Conservation (phyloP, 345 rosid species). For the Jatropha curcas region DNA sequence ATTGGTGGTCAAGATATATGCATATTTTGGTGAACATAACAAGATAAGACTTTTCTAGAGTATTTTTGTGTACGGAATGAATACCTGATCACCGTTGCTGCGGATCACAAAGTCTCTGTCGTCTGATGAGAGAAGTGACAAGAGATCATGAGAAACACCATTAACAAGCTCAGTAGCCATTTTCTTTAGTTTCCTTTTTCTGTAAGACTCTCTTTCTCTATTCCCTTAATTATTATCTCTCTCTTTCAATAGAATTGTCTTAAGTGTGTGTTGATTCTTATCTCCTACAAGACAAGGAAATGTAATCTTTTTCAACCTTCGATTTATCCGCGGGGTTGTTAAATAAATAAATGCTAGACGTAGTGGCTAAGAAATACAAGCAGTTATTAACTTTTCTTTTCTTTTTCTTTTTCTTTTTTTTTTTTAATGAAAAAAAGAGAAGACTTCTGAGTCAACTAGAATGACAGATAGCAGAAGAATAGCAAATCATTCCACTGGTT, state of each 20-base stretch:
- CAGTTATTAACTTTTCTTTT: too few species aligned
- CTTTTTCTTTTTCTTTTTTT: too few species aligned
- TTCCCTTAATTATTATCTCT: too few species aligned
- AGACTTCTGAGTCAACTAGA: too few species aligned
- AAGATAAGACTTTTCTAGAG: neutral
- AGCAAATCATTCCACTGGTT: too few species aligned
- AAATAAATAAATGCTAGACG: neutral
- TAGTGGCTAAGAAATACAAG: neutral
- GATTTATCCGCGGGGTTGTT: neutral
- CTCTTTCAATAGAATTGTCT: neutral
- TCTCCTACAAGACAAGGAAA: neutral
- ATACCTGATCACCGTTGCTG: conserved; percentile 26
- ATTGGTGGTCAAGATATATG: neutral
- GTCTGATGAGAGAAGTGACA: conserved; percentile 22
- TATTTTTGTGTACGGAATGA: neutral
- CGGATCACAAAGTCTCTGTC: conserved; percentile 28
- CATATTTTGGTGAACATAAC: neutral
- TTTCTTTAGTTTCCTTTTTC: neutral
- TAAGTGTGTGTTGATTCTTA: neutral
- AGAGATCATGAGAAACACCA: conserved; percentile 16
- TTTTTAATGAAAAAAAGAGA: too few species aligned
- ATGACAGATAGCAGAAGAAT: too few species aligned
- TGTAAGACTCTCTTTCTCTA: neutral
- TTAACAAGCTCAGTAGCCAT: conserved; percentile 4
- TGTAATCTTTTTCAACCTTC: neutral